Base-by-base conservation (phyloP, 768 basidiomycete species). In the Brasilioporus rufonigricans region DNA sequence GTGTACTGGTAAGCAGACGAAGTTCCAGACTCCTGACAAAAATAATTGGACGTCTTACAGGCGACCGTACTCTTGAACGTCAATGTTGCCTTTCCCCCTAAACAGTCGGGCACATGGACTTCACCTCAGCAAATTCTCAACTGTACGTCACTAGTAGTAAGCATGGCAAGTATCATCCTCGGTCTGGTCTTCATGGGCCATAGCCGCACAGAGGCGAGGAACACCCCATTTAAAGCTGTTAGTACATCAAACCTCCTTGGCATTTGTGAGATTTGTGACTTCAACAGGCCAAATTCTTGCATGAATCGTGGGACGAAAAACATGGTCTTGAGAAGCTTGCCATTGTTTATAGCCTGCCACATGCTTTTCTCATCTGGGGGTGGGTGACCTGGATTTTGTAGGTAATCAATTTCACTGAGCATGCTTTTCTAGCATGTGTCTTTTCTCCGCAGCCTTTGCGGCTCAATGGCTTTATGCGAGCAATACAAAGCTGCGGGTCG, bases 351-450 rank as follows among this genome's bases (percentile, higher is more conserved):
- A 78, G 79, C 54, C 59, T 85, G 10, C 83, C 83, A 0, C 80
- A 81, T 52, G 78, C 80, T 1, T 67, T 83, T 23, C 69, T 85
- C 43, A 76, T 85, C 71, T 85, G 82, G 82, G 77, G 76, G 83
- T 83, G 60, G 68, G 82, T 75, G 14, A 26, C 21, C 26, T 31
- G 27, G 14, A n/a, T 38, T 1, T 33, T 16, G 10, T 31, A 13
- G 7, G 19, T 7, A n/a, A 43, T n/a, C n/a, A 7, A 7, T 44
- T 41, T 21, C 13, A 16, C 32, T 62, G 19, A 61, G 10, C 21
- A 12, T 11, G 3, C 16, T 29, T 23, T 29, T 18, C 16, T 24
- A 73, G 70, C 13, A 69, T 71, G 61, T 11, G 67, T n/a, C 50
- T 71, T 31, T 71, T 73, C 59, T 61, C 55, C 27, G 57, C 54